Conservation (phyloP, 257 asterid species). For the Misopates orontium region DNA sequence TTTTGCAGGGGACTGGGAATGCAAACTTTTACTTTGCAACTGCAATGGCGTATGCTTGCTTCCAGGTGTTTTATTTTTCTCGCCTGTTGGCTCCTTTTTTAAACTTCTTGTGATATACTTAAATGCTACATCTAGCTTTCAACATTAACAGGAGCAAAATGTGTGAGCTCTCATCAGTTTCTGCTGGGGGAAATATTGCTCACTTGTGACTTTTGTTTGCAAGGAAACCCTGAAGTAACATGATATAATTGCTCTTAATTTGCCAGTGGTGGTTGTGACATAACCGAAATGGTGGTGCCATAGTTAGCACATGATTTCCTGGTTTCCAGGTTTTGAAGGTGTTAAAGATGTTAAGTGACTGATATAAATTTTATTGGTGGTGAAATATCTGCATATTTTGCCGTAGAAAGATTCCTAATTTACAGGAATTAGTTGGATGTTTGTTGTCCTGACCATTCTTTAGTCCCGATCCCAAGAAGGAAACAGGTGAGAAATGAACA, state of each 20-base stretch:
- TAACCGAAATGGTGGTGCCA: neutral
- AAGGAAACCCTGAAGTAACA: neutral
- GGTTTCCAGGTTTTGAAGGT: neutral
- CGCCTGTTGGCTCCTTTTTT: slow-evolving; percentile 19
- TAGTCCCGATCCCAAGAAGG: too few relatives aligned
- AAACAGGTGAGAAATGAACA: too few relatives aligned
- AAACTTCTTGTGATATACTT: neutral
- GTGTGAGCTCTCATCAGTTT: neutral
- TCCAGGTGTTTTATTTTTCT: slow-evolving; percentile 61
- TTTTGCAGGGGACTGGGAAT: slow-evolving; percentile 94
- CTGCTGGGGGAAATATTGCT: neutral
- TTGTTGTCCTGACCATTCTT: too few relatives aligned
- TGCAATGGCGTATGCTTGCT: slow-evolving; percentile 89
- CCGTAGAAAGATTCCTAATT: neutral
- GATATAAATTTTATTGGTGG: neutral
- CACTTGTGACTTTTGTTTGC: neutral
- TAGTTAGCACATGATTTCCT: neutral
- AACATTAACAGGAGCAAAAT: slow-evolving; percentile 2
- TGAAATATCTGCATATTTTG: too few relatives aligned
- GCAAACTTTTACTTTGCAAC: slow-evolving; percentile 97
- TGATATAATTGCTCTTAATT: neutral
- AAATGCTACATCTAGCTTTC: slow-evolving; percentile 11
- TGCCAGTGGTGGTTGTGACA: slow-evolving; percentile 19
- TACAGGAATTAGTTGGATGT: too few relatives aligned
- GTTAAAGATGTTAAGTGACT: neutral